Evolutionary conservation across 139 green algal genomes (phyloP).

Genomic region (Coelastrella sp.): DNA sequence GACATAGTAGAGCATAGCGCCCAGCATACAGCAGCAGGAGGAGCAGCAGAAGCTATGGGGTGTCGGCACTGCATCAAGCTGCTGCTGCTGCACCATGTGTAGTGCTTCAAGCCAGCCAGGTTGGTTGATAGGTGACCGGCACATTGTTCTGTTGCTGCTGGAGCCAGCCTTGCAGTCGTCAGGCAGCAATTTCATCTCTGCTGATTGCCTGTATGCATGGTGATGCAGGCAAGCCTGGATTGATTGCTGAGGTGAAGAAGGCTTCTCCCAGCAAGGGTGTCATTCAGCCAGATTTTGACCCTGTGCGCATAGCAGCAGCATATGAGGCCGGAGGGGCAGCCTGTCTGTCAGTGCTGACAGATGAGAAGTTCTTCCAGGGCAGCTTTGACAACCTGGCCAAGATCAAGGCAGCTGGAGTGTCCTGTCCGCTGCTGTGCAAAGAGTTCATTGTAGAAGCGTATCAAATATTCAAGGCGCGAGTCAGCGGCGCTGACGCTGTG

Average conservation of each 20-base stretch:
- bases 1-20: too few relatives aligned
- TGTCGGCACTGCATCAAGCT: background rate
- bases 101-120: background rate
- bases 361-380: constrained; percentile 97
- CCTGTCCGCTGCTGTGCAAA: constrained; percentile 98
- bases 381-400: constrained; percentile 82
- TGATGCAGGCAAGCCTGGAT: constrained; percentile 79
- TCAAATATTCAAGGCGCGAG: constrained; percentile 81
- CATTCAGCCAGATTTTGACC: constrained; percentile 97
- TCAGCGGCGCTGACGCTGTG: constrained; percentile 92
- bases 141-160: too few relatives aligned
- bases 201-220: too few relatives aligned
- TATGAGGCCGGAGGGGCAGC: constrained; percentile 97
- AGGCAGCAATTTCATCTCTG: too few relatives aligned
- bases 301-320: constrained; percentile 82
- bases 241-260: constrained; percentile 99
- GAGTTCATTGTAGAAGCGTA: constrained; percentile 99
- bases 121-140: too few relatives aligned
- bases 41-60: background rate
- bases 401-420: constrained; percentile 73
- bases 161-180: too few relatives aligned
- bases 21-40: background rate
- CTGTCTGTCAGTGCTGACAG: constrained; percentile 97
- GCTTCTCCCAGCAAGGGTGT: constrained; percentile 95
- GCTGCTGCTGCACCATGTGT: background rate